A percentile compares a stretch with the other conserved stretches of the same genome.
Evolutionary conservation across 2,329 filamentous ascomycete genomes (phyloP).

Genomic region (Claviceps arundinis): DNA sequence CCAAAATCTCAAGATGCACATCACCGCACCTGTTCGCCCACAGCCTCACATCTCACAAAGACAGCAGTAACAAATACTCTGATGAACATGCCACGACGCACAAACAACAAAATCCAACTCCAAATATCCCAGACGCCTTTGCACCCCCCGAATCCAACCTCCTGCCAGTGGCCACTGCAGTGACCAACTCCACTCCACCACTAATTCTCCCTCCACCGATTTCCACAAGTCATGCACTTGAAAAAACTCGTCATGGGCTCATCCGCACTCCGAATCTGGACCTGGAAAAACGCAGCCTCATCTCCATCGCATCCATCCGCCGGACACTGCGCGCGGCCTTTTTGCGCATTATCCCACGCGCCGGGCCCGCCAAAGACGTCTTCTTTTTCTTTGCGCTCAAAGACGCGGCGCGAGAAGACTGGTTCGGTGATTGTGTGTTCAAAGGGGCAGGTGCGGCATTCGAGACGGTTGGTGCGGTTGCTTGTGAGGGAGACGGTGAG

Average conservation of each 20-base stretch:
- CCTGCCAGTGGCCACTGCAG: background rate
- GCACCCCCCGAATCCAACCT: background rate
- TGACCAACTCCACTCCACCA: too few species aligned
- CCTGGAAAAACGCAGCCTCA: slow-evolving; percentile 87
- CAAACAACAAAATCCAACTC: too few species aligned
- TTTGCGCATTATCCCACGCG: slow-evolving; percentile 85
- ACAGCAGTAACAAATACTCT: too few species aligned
- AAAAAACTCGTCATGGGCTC: slow-evolving; percentile 98
- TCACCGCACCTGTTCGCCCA: too few species aligned
- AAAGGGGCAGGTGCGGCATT: slow-evolving; percentile 92
- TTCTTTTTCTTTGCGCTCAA: slow-evolving; percentile 77
- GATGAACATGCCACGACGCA: too few species aligned
- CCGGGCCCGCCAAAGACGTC: slow-evolving; percentile 80
- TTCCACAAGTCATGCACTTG: slow-evolving; percentile 60
- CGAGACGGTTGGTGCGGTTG: slow-evolving; percentile 63
- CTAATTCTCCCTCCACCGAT: slow-evolving; percentile 57
- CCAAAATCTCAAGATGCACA: too few species aligned
- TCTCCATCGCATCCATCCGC: slow-evolving; percentile 67
- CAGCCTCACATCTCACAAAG: too few species aligned
- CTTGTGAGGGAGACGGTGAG: slow-evolving; percentile 55
- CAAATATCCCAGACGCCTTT: background rate
- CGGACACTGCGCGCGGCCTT: slow-evolving; percentile 70
- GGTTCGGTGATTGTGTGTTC: slow-evolving; percentile 68
- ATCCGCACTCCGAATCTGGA: slow-evolving; percentile 95
- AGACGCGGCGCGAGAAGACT: slow-evolving; percentile 71